phyloP scores from a whole-genome alignment of 2,329 filamentous ascomycete genomes.

The Ilyonectria destructans region DNA sequence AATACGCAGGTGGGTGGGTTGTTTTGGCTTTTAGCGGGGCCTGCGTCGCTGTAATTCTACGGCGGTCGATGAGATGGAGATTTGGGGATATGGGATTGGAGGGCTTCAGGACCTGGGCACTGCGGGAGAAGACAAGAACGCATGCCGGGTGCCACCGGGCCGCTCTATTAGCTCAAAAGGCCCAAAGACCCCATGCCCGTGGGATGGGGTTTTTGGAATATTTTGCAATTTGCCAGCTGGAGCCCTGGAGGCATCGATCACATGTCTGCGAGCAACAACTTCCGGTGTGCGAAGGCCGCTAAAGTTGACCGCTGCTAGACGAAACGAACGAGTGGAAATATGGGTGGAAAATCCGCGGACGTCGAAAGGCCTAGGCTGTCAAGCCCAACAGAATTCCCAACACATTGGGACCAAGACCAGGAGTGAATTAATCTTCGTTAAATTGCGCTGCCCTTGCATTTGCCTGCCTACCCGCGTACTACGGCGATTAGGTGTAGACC shows the following conservation, averaged over 20 bases:
- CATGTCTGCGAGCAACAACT: slow-evolving; percentile 23
- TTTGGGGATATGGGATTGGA: slow-evolving; percentile 6
- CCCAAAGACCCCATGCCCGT: background rate
- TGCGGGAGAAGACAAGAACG: background rate
- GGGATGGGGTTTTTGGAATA: slow-evolving; percentile 7
- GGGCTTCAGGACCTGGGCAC: background rate
- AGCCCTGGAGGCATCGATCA: slow-evolving; percentile 14
- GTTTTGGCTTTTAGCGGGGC: background rate
- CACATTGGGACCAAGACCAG: slow-evolving; percentile 21
- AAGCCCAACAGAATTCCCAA: slow-evolving; percentile 40
- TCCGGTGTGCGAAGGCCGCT: slow-evolving; percentile 30
- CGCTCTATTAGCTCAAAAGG: background rate
- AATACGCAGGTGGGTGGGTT: background rate
- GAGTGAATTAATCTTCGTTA: slow-evolving; percentile 2
- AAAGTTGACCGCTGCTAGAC: slow-evolving; percentile 7
- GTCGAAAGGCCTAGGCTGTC: slow-evolving; percentile 10
- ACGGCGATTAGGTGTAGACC: background rate
- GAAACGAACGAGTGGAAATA: background rate
- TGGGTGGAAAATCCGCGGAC: slow-evolving; percentile 10
- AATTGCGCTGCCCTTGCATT: background rate
- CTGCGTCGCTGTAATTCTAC: background rate
- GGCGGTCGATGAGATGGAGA: background rate
- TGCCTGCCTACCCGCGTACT: background rate
- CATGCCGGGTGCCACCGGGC: background rate
- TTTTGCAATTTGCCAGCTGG: slow-evolving; percentile 1